phyloP scores from a whole-genome alignment of 2,329 filamentous ascomycete species.

The Trichoderma sp. region DNA sequence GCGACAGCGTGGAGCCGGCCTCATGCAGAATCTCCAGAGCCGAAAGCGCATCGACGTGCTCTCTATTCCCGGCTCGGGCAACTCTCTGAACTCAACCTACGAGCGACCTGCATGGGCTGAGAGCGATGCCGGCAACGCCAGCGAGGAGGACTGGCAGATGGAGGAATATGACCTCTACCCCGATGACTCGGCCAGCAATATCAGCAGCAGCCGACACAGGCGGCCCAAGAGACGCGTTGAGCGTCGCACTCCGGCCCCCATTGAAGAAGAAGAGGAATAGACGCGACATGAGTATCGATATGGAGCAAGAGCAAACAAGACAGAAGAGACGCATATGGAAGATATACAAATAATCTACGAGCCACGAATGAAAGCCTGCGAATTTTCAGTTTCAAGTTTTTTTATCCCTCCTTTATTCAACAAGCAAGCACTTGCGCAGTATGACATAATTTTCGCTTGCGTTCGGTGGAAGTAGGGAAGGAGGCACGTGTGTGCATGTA shows the following conservation, averaged over 20 bases:
- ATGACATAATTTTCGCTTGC: neutral
- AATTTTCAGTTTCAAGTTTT: slow-evolving; percentile 4
- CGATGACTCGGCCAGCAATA: slow-evolving; percentile 80
- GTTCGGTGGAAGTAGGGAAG: neutral
- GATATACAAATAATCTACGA: slow-evolving; percentile 7
- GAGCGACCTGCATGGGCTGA: slow-evolving; percentile 45
- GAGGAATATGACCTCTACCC: slow-evolving; percentile 67
- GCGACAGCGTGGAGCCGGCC: slow-evolving; percentile 77
- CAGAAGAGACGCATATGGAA: neutral
- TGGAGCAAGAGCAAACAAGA: neutral
- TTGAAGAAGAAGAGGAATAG: slow-evolving; percentile 74
- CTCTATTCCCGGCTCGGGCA: slow-evolving; percentile 49
- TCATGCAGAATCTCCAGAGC: slow-evolving; percentile 65
- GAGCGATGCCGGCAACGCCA: slow-evolving; percentile 50
- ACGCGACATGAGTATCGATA: neutral
- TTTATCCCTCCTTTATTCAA: slow-evolving; percentile 15
- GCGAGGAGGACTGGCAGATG: slow-evolving; percentile 58
- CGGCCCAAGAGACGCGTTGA: slow-evolving; percentile 68
- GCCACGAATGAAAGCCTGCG: slow-evolving; percentile 6
- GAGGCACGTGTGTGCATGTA: neutral
- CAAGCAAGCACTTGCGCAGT: slow-evolving; percentile 9
- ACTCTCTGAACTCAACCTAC: slow-evolving; percentile 47
- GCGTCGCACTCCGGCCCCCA: slow-evolving; percentile 69
- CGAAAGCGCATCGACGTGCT: slow-evolving; percentile 60
- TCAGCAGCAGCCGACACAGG: slow-evolving; percentile 68